phyloP scores from a whole-genome alignment of 2,329 filamentous ascomycete species.

The Bisporella sp. region DNA sequence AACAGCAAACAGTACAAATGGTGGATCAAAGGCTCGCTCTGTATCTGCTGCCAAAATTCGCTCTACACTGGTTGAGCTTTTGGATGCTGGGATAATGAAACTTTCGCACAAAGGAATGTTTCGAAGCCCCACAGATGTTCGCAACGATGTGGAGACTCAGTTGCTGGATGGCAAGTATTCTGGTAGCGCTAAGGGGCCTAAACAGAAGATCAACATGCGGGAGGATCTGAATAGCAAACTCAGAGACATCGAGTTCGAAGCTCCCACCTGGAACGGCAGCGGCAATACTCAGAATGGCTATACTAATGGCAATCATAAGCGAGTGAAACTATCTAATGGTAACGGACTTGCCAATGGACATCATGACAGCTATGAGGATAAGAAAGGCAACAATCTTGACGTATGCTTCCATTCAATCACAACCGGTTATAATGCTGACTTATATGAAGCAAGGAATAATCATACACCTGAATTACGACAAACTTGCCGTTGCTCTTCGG shows the following conservation, averaged over 20 bases:
- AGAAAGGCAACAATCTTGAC: conserved; percentile 37
- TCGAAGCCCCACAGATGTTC: conserved; percentile 53
- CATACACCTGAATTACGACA: conserved; percentile 77
- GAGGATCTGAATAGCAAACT: conserved; percentile 47
- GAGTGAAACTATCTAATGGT: conserved; percentile 48
- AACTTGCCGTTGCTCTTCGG: conserved; percentile 74
- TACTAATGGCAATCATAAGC: conserved; percentile 31
- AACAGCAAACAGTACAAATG: conserved; percentile 18
- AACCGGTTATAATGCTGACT: conserved; percentile 19
- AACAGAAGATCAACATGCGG: conserved; percentile 58
- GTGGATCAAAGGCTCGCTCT: conserved; percentile 7
- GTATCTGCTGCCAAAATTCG: conserved; percentile 32
- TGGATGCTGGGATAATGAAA: conserved; percentile 62
- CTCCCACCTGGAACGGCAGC: conserved; percentile 21
- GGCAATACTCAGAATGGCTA: too few species aligned
- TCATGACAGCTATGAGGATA: conserved; percentile 30
- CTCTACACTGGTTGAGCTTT: conserved; percentile 38
- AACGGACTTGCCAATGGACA: conserved; percentile 30
- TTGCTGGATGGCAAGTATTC: conserved; percentile 48
- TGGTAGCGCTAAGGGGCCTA: conserved; percentile 51
- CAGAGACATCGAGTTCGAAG: conserved; percentile 41
- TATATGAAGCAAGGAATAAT: conserved; percentile 57
- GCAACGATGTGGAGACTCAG: conserved; percentile 55
- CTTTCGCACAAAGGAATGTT: conserved; percentile 52
- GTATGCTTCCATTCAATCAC: conserved; percentile 33